Base-by-base conservation (phyloP, 345 rosid species). In the Syzygium oleosum region DNA sequence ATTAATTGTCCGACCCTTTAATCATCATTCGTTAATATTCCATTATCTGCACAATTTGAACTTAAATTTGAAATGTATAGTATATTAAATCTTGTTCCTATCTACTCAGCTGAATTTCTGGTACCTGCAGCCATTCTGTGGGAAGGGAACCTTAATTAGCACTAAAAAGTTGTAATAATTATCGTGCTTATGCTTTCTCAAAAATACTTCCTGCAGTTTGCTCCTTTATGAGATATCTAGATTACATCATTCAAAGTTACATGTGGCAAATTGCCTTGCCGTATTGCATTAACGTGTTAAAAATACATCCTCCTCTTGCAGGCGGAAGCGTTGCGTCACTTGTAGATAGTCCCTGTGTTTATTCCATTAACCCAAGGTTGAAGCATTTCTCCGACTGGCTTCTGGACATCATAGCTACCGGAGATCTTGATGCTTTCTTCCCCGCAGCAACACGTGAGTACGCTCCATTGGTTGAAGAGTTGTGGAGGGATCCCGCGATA, bases 381-480 rank as follows among this genome's bases (percentile, higher is more conserved):
- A 98, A 98, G 92, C 97, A 95, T 91, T 98, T 98, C 88, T 98
- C 99, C 54, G 99, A 98, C 92, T 97, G 99, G 99, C 95, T 98
- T 89, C 95, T 98, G 86, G 99, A 98, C 87, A 97, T 97, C 78
- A 98, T 97, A 88, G 99, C 99, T 84, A 97, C 99, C 2, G 99
- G 99, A 56, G 99, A 98, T 90, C 91, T 98, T 85, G 99, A 96
- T 90, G 98, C 99, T 17, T 95, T 98, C 93, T 98, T 98, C 89
- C 99, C 99, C 27, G 99, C 99, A 4, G 99, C 99, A 85, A 95
- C 99, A 17, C 99, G 99, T 7, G 99, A 98, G 87, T 98, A 97
- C 86, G 99, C 99, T 87, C 99, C 99, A 3, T 90, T 98, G 87
- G 99, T 98, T 79, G 99, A 98, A 88, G 99, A 98, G 92, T 92